Conservation (phyloP, 805 yeast genomes). For the Saccharomycopsis sp. region DNA sequence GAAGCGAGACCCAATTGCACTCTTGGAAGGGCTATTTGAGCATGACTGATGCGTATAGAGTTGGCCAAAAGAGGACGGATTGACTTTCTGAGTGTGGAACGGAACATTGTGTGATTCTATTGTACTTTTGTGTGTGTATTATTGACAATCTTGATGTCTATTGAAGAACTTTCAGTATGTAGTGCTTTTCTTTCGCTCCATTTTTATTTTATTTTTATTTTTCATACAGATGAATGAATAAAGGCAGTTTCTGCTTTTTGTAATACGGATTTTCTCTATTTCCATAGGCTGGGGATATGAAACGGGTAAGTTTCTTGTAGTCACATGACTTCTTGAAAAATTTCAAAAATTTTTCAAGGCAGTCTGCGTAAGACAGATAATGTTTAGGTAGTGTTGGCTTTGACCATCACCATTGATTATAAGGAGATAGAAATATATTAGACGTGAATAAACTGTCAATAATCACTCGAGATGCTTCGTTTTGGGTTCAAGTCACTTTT, state of each 20-base stretch:
- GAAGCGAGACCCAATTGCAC: background rate
- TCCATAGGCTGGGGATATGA: background rate
- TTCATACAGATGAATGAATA: background rate
- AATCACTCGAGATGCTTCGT: background rate
- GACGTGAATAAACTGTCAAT: background rate
- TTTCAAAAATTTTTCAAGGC: background rate
- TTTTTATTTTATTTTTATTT: too few species aligned
- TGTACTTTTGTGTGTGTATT: too few species aligned
- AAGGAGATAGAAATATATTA: too few species aligned
- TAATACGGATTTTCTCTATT: slow-evolving; percentile 2
- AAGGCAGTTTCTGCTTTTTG: background rate
- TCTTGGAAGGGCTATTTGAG: background rate
- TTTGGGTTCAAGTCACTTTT: background rate
- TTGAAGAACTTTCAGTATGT: background rate
- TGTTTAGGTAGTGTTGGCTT: too few species aligned
- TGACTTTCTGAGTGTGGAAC: slow-evolving; percentile 4
- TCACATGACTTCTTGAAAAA: background rate
- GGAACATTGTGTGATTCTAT: slow-evolving; percentile 10
- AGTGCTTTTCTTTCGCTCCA: background rate
- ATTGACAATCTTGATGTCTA: too few species aligned
- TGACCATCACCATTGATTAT: too few species aligned
- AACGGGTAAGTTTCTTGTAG: background rate
- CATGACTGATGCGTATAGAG: background rate
- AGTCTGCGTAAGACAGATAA: background rate
- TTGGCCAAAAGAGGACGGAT: background rate